Base-by-base conservation (phyloP, 2,329 filamentous ascomycete species). In the Elsinoe arachidis region DNA sequence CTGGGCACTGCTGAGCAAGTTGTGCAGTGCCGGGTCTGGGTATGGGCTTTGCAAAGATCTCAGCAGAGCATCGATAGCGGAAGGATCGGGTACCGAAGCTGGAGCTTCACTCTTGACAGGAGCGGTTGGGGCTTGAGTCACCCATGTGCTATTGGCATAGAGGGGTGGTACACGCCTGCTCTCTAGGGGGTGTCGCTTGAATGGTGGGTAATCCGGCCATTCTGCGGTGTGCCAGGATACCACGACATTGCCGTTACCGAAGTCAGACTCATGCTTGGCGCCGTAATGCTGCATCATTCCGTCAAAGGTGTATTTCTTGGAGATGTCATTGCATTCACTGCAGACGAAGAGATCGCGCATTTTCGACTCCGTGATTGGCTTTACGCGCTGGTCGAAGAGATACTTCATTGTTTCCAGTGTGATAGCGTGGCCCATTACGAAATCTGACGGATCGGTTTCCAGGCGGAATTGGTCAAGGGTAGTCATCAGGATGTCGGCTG, bases 331-430 rank as follows among this genome's bases (percentile, higher is more conserved):
- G 63, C 69, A 74, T 11, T 70, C 72, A 46, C 82, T 84, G 73
- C 88, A 93, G 58, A 87, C 78, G 69, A 93, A 93, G 9, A 91
- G 72, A 57, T 91, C 87, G 65, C 84, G 87, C 63, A 83, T 78
- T 63, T 79, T 78, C 46, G 75, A 72, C 61, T 89, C 85, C 2
- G 85, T 88, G 56, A 82, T 72, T 21, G 82, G 82, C 65, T 84
- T 88, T 67, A 93, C 78, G 68, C 89, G 90, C 63, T 81, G 81
- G 65, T 91, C 87, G 68, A 87, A 91, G 30, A 91, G 75, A 83
- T 86, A 92, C 70, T 87, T 91, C 87, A 93, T 90, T 66, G 91
- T 90, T 67, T 92, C 88, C 63, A 93, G 72, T 1, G 85, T 39
- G 58, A 58, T 55, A 56, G 5, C 58, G 56, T 12, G 66, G 57